These are phyloP conservation scores for Tephrocybe sp. DNA, from an alignment of 768 basidiomycete genomes.

Conservation along the genomic window DNA sequence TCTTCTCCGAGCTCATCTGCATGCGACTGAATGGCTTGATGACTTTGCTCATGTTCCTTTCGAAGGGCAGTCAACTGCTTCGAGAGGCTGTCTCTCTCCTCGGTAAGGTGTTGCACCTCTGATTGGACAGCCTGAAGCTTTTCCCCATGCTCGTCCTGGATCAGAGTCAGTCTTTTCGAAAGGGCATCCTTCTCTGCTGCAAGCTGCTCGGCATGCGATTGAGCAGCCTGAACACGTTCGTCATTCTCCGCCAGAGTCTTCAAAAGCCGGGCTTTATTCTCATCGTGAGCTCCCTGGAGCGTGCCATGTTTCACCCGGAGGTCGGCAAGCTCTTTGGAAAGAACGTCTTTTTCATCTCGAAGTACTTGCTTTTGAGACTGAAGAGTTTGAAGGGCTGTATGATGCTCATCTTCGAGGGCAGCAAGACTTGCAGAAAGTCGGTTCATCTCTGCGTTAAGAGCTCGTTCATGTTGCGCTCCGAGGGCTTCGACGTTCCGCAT, in stretches of 20 bases:
- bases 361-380: constrained; percentile 8
- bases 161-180: background rate
- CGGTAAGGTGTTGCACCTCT: background rate
- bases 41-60: constrained; percentile 1
- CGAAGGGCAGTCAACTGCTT: background rate
- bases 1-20: constrained; percentile 4
- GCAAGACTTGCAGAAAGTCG: constrained; percentile 42
- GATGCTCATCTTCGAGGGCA: constrained; percentile 50
- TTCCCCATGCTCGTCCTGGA: constrained; percentile 9
- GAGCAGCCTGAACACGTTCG: background rate
- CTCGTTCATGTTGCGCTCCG: constrained; percentile 33
- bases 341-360: constrained; percentile 5
- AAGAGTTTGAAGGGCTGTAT: constrained; percentile 34
- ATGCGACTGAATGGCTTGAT: constrained; percentile 1
- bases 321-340: background rate
- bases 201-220: constrained; percentile 1
- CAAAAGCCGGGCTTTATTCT: constrained; percentile 4
- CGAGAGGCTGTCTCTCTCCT: constrained; percentile 4
- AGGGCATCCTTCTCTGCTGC: constrained; percentile 8
- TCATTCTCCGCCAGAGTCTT: constrained; percentile 2
- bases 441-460: constrained; percentile 44
- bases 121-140: background rate
- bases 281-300: background rate
- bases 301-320: constrained; percentile 11
- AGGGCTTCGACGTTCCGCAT: constrained; percentile 34